Percentiles rank a stretch among this genome's conserved stretches.
phyloP scores from a whole-genome alignment of 176 grass and related monocot species.

The Aechmea fasciata region DNA sequence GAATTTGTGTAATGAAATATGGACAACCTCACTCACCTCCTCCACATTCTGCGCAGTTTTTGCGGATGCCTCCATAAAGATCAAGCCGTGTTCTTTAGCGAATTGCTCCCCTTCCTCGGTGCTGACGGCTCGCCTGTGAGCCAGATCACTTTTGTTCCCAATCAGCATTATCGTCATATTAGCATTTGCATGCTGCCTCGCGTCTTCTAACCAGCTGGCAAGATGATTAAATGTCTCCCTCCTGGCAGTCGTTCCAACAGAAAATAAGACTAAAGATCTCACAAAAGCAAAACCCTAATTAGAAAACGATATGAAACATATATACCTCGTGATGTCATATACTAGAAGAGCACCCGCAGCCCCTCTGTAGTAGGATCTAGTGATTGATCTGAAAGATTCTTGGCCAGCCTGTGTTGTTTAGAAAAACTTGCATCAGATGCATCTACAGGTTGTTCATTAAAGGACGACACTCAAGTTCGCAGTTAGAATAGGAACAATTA shows the following conservation, averaged over 20 bases:
- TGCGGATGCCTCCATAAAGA: conserved; percentile 57
- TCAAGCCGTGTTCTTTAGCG: conserved; percentile 42
- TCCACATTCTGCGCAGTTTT: conserved; percentile 52
- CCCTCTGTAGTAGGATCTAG: conserved; percentile 47
- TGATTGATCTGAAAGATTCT: conserved; percentile 52
- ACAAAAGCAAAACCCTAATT: not conserved
- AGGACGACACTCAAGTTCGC: not conserved
- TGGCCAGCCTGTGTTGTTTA: conserved; percentile 38
- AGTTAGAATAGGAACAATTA: not conserved
- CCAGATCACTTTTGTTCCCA: conserved; percentile 48
- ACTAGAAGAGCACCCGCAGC: conserved; percentile 49
- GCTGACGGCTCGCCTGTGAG: conserved; percentile 40
- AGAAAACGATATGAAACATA: not conserved
- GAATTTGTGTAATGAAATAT: not conserved
- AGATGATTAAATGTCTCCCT: conserved; percentile 63
- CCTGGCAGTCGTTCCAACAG: conserved; percentile 13
- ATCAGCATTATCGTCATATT: conserved; percentile 63
- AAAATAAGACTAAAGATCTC: not conserved
- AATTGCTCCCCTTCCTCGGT: conserved; percentile 55
- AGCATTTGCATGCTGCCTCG: conserved; percentile 41
- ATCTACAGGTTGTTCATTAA: not conserved
- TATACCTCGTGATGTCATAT: conserved; percentile 60
- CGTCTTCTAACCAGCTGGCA: conserved; percentile 43
- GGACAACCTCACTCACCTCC: conserved; percentile 21
- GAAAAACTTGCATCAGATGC: not conserved